Evolutionary conservation across 1,139 yeast genomes (phyloP).

Genomic region (Schwanniomyces etchellsii): DNA sequence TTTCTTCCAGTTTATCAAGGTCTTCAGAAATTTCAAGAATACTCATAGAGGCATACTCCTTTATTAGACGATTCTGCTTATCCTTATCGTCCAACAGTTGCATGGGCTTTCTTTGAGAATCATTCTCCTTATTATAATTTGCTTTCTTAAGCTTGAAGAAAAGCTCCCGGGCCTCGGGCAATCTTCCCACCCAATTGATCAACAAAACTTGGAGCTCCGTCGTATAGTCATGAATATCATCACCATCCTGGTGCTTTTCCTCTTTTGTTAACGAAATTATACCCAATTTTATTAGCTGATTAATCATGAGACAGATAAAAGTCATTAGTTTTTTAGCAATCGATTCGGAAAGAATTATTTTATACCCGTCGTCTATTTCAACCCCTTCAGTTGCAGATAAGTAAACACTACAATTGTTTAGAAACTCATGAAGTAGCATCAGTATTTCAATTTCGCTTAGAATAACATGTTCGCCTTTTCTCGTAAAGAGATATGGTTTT

Average conservation of each 20-base stretch:
- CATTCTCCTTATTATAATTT: conserved; percentile 6
- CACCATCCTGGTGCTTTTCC: conserved; percentile 4
- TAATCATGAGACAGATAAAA: conserved; percentile 57
- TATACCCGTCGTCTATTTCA: conserved; percentile 29
- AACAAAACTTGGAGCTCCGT: conserved; percentile 53
- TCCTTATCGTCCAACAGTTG: too few relatives aligned
- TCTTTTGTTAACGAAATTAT: conserved; percentile 34
- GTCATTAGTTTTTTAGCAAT: conserved; percentile 47
- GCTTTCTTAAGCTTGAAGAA: conserved; percentile 28
- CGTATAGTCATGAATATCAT: conserved; percentile 39
- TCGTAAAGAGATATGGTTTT: conserved; percentile 39
- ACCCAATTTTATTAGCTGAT: conserved; percentile 39
- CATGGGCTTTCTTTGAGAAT: too few relatives aligned
- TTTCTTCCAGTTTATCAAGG: conserved; percentile 10
- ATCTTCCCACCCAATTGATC: conserved; percentile 55
- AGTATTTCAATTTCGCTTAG: conserved; percentile 54
- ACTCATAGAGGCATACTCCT: conserved; percentile 8
- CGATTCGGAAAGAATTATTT: conserved; percentile 30
- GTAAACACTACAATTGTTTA: conserved; percentile 48
- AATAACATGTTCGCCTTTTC: conserved; percentile 43
- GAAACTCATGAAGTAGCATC: conserved; percentile 67
- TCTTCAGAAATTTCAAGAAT: conserved; percentile 13
- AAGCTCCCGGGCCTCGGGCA: conserved; percentile 35
- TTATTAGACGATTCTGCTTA: conserved; percentile 9
- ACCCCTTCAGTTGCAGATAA: conserved; percentile 38